Base-by-base conservation (phyloP, 2,329 filamentous ascomycete genomes). In the Fusarium bactridioides region DNA sequence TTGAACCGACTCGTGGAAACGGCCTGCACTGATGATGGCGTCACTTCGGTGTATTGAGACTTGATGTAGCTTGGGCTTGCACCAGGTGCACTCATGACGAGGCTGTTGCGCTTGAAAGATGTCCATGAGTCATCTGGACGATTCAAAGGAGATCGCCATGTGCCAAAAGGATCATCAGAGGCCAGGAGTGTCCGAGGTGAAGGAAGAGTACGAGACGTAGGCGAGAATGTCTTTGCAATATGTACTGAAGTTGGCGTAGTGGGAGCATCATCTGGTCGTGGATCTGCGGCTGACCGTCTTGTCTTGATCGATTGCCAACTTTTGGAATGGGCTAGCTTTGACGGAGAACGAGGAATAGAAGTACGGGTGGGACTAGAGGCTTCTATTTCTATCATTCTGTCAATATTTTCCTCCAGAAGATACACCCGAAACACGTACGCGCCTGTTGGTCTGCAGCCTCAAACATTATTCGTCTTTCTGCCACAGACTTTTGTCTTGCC, bases 391-490 rank as follows among this genome's bases (percentile, higher is more conserved):
- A 27, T 29, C 33, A 19, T 5, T 18, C 10, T 4, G 40, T 76
- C 19, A 62, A 31, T 13, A 18, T 4, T 21, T 33, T 38, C 15
- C 33, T 21, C 31, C 16, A 19, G 3, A 37, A 13, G n/a, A 27
- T 10, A 40, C 18, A 21, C 19, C 6, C 15, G 18, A 27, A 31
- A 45, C 35, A 40, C 65, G 58, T 54, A 74, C 70, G 59, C 27
- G 51, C 10, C 12, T 37, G 35, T 31, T 59, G 57, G 10, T 29
- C 47, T 38, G 47, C 50, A 12, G 33, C 27, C 47, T 77, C 76
- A 31, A 77, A 77, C 25, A 77, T 56, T 54, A 37, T 76, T 35
- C 73, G 69, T 47, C 74, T 77, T 43, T 77, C 74, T 7, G 76
- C 76, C 16, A 77, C 74, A 10, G 74, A 78, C 21, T 69, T 77